Evolutionary conservation across 129 eudicot species (phyloP).

Genomic region (Artemisia annua): DNA sequence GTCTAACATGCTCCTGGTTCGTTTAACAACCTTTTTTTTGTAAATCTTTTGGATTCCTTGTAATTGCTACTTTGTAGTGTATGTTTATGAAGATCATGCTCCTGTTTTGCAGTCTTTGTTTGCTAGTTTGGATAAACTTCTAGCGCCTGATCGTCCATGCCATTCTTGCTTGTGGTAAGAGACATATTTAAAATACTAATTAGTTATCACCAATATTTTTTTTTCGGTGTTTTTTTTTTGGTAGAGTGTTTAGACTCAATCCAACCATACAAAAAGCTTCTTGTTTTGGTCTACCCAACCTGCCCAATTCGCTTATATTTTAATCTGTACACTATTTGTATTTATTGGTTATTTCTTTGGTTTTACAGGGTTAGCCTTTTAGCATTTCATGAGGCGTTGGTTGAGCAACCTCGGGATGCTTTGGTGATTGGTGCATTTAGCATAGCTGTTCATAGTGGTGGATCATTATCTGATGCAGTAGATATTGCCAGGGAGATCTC

Average conservation of each 20-base stretch:
- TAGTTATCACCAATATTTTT: neutral
- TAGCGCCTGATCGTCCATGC: conserved; percentile 72
- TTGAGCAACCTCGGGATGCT: conserved; percentile 52
- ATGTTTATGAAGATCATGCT: conserved; percentile 7
- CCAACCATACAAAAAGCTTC: too few relatives aligned
- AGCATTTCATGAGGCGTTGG: conserved; percentile 67
- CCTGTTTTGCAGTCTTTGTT: conserved; percentile 55
- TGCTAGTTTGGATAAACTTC: conserved; percentile 61
- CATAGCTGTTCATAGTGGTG: conserved; percentile 55
- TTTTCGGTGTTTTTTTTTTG: too few relatives aligned
- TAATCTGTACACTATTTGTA: neutral
- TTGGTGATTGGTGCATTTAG: conserved; percentile 63
- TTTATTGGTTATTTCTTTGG: conserved; percentile 8
- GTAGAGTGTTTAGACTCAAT: too few relatives aligned
- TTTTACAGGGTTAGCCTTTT: conserved; percentile 54
- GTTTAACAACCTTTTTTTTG: conserved; percentile 14
- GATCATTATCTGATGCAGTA: conserved; percentile 53
- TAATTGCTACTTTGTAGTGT: conserved; percentile 6
- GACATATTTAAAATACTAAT: conserved; percentile 10
- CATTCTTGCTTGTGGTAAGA: conserved; percentile 69
- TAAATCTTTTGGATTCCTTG: neutral
- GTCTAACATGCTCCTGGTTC: conserved; percentile 65
- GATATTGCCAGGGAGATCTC: conserved; percentile 51
- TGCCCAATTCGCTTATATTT: neutral
- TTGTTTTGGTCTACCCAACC: too few relatives aligned